phyloP scores from a whole-genome alignment of 2,329 filamentous ascomycete species.

The Scytalidium lignicola region DNA sequence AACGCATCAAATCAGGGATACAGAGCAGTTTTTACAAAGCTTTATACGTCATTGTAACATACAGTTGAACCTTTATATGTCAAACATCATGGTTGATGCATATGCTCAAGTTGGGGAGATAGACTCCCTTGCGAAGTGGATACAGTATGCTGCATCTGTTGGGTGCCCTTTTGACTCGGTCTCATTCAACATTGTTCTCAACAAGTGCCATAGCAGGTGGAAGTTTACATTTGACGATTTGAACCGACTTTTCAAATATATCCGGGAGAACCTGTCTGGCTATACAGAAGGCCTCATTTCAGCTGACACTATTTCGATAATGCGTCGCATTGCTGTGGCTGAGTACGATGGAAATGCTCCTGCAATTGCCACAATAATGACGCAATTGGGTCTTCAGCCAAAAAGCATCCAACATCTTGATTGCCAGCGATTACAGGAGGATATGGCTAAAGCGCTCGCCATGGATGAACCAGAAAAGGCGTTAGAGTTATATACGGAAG shows the following conservation, averaged over 20 bases:
- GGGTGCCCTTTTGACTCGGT: conserved; percentile 14
- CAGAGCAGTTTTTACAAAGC: conserved; percentile 21
- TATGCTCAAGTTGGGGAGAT: conserved; percentile 23
- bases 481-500: conserved; percentile 20
- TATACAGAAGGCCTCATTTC: conserved; percentile 8
- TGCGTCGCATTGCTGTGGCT: conserved; percentile 14
- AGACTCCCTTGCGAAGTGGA: conserved; percentile 22
- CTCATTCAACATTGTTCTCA: conserved; percentile 25
- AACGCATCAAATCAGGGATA: conserved; percentile 20
- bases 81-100: conserved; percentile 19
- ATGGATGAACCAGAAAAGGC: conserved; percentile 12
- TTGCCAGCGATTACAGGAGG: background rate
- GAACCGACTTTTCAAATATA: conserved; percentile 13
- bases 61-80: conserved; percentile 13
- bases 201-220: conserved; percentile 17
- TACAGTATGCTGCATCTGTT: conserved; percentile 17
- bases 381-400: background rate
- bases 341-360: background rate
- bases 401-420: background rate
- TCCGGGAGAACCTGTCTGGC: conserved; percentile 2
- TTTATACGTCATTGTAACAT: conserved; percentile 18
- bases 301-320: conserved; percentile 13
- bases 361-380: conserved; percentile 1
- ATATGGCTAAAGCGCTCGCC: conserved; percentile 16
- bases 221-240: conserved; percentile 19